phyloP scores from a whole-genome alignment of 2,329 filamentous ascomycete genomes.

The Arthrinium puccinioides region DNA sequence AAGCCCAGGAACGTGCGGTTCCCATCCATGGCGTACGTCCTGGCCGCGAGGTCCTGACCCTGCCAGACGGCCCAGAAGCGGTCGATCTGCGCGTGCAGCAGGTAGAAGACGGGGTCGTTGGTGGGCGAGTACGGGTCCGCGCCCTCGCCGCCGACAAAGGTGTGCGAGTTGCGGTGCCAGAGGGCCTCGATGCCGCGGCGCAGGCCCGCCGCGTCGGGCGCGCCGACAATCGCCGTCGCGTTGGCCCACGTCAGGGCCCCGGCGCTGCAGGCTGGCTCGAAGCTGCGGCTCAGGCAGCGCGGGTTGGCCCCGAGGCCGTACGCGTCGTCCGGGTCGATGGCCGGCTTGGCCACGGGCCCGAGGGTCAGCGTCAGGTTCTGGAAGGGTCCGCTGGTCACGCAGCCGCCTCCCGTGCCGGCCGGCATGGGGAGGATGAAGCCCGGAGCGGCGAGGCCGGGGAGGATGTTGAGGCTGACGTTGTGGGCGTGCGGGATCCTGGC shows the following conservation, averaged over 20 bases:
- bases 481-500: conserved; percentile 2
- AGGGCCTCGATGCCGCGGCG: conserved; percentile 8
- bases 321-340: conserved; percentile 9
- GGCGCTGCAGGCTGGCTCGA: conserved; percentile 3
- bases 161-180: conserved; percentile 13
- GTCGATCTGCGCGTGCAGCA: conserved; percentile 15
- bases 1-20: conserved; percentile 10
- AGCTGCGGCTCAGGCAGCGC: conserved; percentile 11
- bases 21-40: conserved; percentile 13
- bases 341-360: conserved; percentile 10
- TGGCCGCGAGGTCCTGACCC: conserved; percentile 8
- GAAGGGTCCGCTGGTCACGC: conserved; percentile 11
- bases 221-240: conserved; percentile 8
- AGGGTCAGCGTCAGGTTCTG: conserved; percentile 10
- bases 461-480: conserved; percentile 3
- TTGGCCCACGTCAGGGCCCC: conserved; percentile 11
- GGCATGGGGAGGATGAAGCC: conserved; percentile 7
- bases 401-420: conserved; percentile 12
- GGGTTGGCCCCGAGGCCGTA: conserved; percentile 10
- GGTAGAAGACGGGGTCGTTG: conserved; percentile 14
- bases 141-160: conserved; percentile 10
- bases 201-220: conserved; percentile 1
- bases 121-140: conserved; percentile 14
- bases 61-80: conserved; percentile 16
- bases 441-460: conserved; percentile 7